Base-by-base conservation (phyloP, 164 flowering plant species). In the Magnolia officinalis region DNA sequence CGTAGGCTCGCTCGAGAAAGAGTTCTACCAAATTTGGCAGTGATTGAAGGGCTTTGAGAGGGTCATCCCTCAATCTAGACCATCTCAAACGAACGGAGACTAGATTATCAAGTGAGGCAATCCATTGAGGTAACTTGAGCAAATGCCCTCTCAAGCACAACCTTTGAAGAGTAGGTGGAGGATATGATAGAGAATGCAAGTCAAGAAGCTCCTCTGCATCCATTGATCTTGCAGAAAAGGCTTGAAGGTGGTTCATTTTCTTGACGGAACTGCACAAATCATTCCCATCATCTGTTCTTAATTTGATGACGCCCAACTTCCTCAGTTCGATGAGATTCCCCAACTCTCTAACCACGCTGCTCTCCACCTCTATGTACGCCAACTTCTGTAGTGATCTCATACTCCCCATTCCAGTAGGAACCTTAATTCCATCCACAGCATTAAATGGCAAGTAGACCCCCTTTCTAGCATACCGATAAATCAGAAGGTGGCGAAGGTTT, bases 41-140 rank as follows among this genome's bases (percentile, higher is more conserved):
- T 16, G n/a, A 49, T 58, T 45, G 16, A 0, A 76, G 78, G 50
- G 10, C 65, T 19, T n/a, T 13, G 31, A 76, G 50, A 2, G 73
- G 73, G 58, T 76, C 73, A 2, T 76, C 49, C 31, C 31, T 14
- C 18, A 76, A 59, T 21, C 55, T 76, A 29, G 78, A 76, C 78
- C 78, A 69, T 6, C 73, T 16, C 55, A 76, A 20, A 10, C 19
- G 8, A 10, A 76, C 2, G 1, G 16, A 45, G 26, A 61, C 67
- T 6, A 76, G 24, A 19, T 76, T 70, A 16, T 58, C 19, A 69
- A 76, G 78, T 31, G n/a, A 14, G 4, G 52, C 6, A 70, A 70
- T 59, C 66, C 67, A 76, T 5, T 20, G 29, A 0, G 73, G 73
- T 26, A 76, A 45, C 52, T 58, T 45, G 21, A 9, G 50, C 21